These are phyloP conservation scores for Amaranthus cruentus DNA, from an alignment of 148 eudicot species.

Conservation along the genomic window DNA sequence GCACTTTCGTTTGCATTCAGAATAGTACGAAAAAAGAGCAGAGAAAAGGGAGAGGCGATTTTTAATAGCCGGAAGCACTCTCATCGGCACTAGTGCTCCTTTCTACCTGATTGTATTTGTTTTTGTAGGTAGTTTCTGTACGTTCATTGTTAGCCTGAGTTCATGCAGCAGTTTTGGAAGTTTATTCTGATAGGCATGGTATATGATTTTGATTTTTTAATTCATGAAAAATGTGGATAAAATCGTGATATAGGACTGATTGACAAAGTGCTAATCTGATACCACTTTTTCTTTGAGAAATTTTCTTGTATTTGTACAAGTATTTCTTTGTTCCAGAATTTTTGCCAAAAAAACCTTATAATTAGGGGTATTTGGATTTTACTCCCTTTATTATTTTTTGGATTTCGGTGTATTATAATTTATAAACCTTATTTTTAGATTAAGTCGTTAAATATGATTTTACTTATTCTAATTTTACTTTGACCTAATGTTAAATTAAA, in stretches of 20 bases:
- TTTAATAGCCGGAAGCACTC: slow-evolving; percentile 70
- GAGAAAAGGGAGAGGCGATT: slow-evolving; percentile 64
- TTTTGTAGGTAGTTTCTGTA: slow-evolving; percentile 20
- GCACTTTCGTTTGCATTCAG: slow-evolving; percentile 61
- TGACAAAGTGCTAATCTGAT: neutral
- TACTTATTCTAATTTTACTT: no score
- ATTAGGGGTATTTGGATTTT: no score
- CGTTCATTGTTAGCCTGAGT: slow-evolving; percentile 6
- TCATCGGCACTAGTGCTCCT: slow-evolving; percentile 46
- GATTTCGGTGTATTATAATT: no score
- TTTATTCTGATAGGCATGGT: neutral
- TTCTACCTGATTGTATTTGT: neutral
- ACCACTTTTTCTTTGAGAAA: neutral
- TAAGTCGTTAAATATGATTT: no score
- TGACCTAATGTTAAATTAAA: no score
- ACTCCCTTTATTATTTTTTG: neutral
- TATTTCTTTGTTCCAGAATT: no score
- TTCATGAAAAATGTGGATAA: neutral
- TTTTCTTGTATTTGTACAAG: no score
- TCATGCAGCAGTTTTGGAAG: slow-evolving; percentile 14
- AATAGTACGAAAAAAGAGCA: slow-evolving; percentile 54
- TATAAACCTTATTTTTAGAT: no score
- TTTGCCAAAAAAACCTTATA: no score
- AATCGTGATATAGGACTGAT: slow-evolving; percentile 1
- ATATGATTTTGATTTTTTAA: neutral